Base-by-base conservation (phyloP, 2,329 filamentous ascomycete genomes). In the Aspergillus costaricaensis region DNA sequence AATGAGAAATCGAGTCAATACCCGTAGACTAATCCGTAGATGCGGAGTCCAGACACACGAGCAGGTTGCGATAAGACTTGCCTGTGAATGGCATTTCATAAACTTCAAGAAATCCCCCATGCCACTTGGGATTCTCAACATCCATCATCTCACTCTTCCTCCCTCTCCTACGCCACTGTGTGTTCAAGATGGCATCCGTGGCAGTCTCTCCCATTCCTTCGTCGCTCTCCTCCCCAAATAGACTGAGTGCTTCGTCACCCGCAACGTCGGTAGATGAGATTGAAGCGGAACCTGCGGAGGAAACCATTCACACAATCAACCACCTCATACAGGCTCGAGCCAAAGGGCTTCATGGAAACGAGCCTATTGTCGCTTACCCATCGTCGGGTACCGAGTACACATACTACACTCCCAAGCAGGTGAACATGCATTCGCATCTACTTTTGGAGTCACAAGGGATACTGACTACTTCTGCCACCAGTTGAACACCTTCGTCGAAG, bases 321-420 rank as follows among this genome's bases (percentile, higher is more conserved):
- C 58, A 60, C 9, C 57, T 66, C 4, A 23, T 66, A 8, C 58
- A 57, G n/a, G 39, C 58, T 15, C 49, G 65, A 49, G 59, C 63
- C 4, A 54, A 55, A 36, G 63, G 58, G 2, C 30, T 15, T 21
- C 48, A 36, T 14, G 59, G 61, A 12, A 36, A 60, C 41, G 61
- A 67, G 21, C 51, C 61, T 8, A 65, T 65, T 38, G 63, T 67
- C 7, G 65, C 63, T 9, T 67, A 65, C 47, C 65, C 65, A 9
- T 44, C 51, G 6, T 44, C 50, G 5, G 65, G 59, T 3, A 62
- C 60, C 2, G 54, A 65, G 7, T 65, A 65, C 38, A 48, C 4
- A 14, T 67, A 67, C 47, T 67, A 65, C n/a, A 65, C 63, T 4
- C 65, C 65, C 8, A 56, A 54, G 5, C 59, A 66, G 38, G 65